Percentiles rank a stretch among this genome's conserved stretches.
Evolutionary conservation across 2,329 filamentous ascomycete species (phyloP).

Genomic region (Epichloe sibirici): DNA sequence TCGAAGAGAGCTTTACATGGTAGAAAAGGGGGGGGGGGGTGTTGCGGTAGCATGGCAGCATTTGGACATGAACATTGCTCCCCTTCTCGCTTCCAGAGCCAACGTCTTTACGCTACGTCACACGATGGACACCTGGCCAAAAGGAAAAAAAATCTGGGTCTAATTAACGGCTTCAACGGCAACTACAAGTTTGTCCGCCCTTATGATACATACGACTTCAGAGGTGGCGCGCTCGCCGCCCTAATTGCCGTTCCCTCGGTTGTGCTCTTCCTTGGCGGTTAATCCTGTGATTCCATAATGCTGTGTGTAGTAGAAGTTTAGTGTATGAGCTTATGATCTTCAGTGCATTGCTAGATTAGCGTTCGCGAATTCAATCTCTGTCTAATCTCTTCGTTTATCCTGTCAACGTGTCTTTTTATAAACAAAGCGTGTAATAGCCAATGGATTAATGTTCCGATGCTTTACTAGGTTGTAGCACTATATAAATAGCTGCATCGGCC

Average conservation of each 20-base stretch:
- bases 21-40: too few species aligned
- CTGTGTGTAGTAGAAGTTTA: too few species aligned
- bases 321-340: too few species aligned
- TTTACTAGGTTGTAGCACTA: rapidly evolving
- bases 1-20: too few species aligned
- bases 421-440: too few species aligned
- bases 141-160: neutral
- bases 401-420: too few species aligned
- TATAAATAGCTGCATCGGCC: rapidly evolving
- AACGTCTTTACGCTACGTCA: neutral
- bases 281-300: too few species aligned
- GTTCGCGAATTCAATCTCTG: too few species aligned
- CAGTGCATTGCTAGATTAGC: too few species aligned
- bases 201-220: neutral
- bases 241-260: neutral
- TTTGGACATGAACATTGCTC: neutral
- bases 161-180: neutral
- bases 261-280: neutral
- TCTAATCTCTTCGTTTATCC: too few species aligned
- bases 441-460: too few species aligned
- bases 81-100: neutral
- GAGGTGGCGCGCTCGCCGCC: neutral
- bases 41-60: neutral
- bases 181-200: neutral
- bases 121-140: neutral